phyloP scores from a whole-genome alignment of 306 rosid genomes.

The Heteromeles arbutifolia region DNA sequence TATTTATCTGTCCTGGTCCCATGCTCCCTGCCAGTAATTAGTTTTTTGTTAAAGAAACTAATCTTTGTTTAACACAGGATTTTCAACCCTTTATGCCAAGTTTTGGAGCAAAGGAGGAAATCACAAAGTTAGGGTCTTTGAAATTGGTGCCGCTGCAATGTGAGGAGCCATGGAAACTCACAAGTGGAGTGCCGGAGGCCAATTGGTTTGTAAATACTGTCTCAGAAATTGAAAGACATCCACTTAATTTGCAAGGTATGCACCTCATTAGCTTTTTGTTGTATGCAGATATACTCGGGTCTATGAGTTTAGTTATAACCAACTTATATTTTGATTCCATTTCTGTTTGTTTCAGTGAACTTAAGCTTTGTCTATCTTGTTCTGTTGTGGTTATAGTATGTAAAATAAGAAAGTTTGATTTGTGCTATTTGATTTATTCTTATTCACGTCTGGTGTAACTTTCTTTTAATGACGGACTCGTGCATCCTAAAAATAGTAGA shows the following conservation, averaged over 20 bases:
- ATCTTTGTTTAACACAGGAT: conserved; percentile 36
- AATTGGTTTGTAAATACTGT: conserved; percentile 32
- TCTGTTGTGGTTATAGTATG: background rate
- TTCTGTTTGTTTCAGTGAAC: background rate
- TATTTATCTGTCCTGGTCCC: background rate
- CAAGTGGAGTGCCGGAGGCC: conserved; percentile 31
- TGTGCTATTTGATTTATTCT: background rate
- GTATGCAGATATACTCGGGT: background rate
- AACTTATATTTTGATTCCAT: background rate
- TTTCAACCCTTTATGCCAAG: conserved; percentile 38
- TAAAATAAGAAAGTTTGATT: background rate
- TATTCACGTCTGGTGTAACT: background rate
- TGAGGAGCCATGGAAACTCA: conserved; percentile 35
- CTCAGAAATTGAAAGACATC: conserved; percentile 34
- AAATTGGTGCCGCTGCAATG: conserved; percentile 27
- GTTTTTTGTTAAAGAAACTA: background rate
- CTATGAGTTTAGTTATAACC: background rate
- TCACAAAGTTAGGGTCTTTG: conserved; percentile 43
- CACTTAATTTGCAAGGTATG: conserved; percentile 51
- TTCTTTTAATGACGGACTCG: background rate
- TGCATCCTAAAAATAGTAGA: background rate
- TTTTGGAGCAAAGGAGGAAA: conserved; percentile 32
- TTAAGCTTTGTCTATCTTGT: background rate
- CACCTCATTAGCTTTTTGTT: conserved; percentile 2
- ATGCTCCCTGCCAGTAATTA: background rate